Conservation (phyloP, 345 rosid genomes). For the Bruguiera parviflora region DNA sequence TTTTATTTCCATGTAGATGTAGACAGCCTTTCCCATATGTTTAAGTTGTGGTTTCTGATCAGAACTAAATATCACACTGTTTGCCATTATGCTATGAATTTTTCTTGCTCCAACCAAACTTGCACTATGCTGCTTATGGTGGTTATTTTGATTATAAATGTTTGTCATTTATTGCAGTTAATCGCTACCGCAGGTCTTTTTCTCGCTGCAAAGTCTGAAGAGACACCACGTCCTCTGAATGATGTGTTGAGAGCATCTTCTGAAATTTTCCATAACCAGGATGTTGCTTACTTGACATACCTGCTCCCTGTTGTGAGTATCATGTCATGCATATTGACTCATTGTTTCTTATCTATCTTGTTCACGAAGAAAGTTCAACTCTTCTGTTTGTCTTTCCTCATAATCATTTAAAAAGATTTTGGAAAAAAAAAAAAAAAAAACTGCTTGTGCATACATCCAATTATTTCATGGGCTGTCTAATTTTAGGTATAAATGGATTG, state of each 20-base stretch:
- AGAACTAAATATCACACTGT: background rate
- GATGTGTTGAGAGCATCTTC: constrained; percentile 52
- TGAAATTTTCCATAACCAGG: constrained; percentile 67
- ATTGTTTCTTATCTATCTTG: background rate
- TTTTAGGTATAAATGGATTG: too few species aligned
- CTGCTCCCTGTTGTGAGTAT: constrained; percentile 62
- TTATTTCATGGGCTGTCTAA: too few species aligned
- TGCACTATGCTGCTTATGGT: background rate
- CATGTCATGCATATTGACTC: background rate
- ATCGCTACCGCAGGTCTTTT: constrained; percentile 77
- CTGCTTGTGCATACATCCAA: too few species aligned
- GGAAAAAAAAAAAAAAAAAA: background rate
- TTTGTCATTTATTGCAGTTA: constrained; percentile 39
- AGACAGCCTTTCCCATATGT: background rate
- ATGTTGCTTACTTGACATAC: constrained; percentile 54
- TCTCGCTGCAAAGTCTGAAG: constrained; percentile 78
- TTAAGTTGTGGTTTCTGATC: background rate
- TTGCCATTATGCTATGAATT: background rate
- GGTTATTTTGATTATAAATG: constrained; percentile 8
- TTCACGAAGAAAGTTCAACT: background rate
- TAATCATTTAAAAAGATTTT: background rate
- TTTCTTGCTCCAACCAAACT: background rate
- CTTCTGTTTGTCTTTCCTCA: background rate
- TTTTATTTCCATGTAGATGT: background rate
- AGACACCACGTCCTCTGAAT: constrained; percentile 73